These are phyloP conservation scores for Phycomyces nitens DNA, from an alignment of 192 early-diverging fungal genomes.

Conservation along the genomic window DNA sequence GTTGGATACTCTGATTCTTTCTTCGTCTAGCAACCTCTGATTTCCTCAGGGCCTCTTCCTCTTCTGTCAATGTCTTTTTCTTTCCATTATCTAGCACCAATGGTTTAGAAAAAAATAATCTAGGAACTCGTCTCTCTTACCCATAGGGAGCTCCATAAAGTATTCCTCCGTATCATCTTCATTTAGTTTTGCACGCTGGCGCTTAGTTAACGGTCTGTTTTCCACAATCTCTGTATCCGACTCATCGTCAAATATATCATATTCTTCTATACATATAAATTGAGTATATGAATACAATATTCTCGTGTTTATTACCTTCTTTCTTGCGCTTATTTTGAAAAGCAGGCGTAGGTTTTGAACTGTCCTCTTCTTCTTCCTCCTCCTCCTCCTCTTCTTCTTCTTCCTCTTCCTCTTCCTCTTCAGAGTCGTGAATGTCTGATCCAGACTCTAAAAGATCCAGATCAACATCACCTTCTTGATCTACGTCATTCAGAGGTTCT, in stretches of 20 bases:
- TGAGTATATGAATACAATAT: slow-evolving; percentile 1
- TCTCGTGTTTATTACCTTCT: background rate
- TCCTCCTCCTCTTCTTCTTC: slow-evolving; percentile 13
- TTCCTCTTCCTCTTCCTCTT: slow-evolving; percentile 13
- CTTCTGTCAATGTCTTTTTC: slow-evolving; percentile 61
- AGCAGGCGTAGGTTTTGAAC: background rate
- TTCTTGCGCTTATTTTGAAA: slow-evolving; percentile 5
- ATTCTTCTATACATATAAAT: slow-evolving; percentile 7
- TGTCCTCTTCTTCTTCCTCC: background rate
- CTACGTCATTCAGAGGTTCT: slow-evolving; percentile 14
- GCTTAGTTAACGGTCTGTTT: slow-evolving; percentile 57
- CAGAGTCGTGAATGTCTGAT: slow-evolving; percentile 6
- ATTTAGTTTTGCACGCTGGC: slow-evolving; percentile 67
- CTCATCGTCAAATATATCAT: slow-evolving; percentile 11
- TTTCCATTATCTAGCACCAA: slow-evolving; percentile 50
- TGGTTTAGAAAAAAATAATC: background rate
- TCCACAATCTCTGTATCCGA: slow-evolving; percentile 25
- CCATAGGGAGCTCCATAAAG: slow-evolving; percentile 60
- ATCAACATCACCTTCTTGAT: background rate
- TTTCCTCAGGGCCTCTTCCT: slow-evolving; percentile 65
- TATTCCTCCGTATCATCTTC: slow-evolving; percentile 56
- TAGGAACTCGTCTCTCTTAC: slow-evolving; percentile 22
- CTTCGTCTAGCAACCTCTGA: slow-evolving; percentile 72
- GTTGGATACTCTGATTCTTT: slow-evolving; percentile 75
- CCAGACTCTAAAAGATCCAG: slow-evolving; percentile 12